Base-by-base conservation (phyloP, 768 basidiomycete species). In the Strobilomyces dryophilus region DNA sequence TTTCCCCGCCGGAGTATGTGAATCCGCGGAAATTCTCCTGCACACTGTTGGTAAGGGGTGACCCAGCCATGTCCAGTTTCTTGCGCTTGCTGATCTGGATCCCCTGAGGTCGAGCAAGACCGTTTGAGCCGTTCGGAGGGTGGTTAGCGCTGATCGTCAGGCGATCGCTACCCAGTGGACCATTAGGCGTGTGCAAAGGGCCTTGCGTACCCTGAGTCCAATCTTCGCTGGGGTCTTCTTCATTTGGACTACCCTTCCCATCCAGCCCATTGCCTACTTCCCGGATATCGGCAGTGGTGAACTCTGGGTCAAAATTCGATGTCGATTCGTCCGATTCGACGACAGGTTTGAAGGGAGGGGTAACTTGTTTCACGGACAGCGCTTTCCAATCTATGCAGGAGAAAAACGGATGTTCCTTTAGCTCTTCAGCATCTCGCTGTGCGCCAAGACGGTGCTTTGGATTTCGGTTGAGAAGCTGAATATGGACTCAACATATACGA, bases 271-370 rank as follows among this genome's bases (percentile, higher is more conserved):
- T 75, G 45, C 79, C 87, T 55, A 82, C 79, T 56, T 91, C 84
- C 15, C 85, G 80, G 47, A 98, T 77, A 67, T 95, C 89, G n/a
- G 92, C 88, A 24, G 84, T 80, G 5, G 97, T 99, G 72, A 99
- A 99, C 73, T 98, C 94, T 27, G 93, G 92, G 68, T 99, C 97
- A 66, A 99, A 99, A 75, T 98, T 98, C 58, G 85, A 85, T n/a
- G 92, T 93, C 15, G 89, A 92, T 72, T 99, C 97, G 75, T 99
- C 97, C 17, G 92, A 95, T 71, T 98, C 95, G 57, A 99, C 97
- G 55, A 88, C 79, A 21, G 97, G 97, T 68, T 98, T 98, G 79
- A 98, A 99, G 1, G 97, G 97, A 4, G 97, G 95, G 0, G 94
- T 92, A 42, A 94, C 84, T 66, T 95, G 89, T 66, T 95, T 95